A percentile compares a stretch with the other conserved stretches of the same genome.
Evolutionary conservation across 148 eudicot species (phyloP).

Genomic region (Bassia scoparia): DNA sequence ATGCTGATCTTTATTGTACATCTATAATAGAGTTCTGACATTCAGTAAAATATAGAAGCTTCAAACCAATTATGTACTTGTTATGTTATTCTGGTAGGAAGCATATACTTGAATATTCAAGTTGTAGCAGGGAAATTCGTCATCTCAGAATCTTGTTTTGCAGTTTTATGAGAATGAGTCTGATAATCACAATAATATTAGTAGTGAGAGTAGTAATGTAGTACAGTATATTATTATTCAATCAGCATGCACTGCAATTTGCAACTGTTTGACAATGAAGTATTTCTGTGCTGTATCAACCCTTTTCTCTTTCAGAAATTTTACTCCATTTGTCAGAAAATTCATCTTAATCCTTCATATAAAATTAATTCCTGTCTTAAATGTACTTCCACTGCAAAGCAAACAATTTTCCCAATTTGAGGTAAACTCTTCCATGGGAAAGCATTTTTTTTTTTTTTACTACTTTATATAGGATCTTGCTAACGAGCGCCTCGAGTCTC

Average conservation of each 20-base stretch:
- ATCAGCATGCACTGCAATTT: neutral
- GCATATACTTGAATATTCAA: neutral
- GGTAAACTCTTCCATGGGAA: too few species aligned
- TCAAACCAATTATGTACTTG: neutral
- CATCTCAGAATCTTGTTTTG: conserved; percentile 11
- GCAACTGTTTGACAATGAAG: neutral
- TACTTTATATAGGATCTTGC: too few species aligned
- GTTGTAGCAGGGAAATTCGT: neutral
- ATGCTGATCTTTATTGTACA: neutral
- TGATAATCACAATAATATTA: neutral
- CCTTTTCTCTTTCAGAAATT: neutral
- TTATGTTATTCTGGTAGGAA: conserved; percentile 3
- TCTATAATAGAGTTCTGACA: neutral
- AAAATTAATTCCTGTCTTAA: too few species aligned
- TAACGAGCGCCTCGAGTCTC: too few species aligned
- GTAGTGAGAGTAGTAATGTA: too few species aligned
- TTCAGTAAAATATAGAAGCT: neutral
- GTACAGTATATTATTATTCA: neutral
- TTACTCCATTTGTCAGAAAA: too few species aligned
- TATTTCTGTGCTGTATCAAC: neutral
- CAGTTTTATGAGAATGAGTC: neutral
- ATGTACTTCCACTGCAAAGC: too few species aligned
- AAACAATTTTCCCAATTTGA: too few species aligned
- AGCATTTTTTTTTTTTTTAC: too few species aligned
- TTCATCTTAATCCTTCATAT: too few species aligned